Base-by-base conservation (phyloP, 202 grass and related monocot genomes). In the Cymbopogon flexuosus region DNA sequence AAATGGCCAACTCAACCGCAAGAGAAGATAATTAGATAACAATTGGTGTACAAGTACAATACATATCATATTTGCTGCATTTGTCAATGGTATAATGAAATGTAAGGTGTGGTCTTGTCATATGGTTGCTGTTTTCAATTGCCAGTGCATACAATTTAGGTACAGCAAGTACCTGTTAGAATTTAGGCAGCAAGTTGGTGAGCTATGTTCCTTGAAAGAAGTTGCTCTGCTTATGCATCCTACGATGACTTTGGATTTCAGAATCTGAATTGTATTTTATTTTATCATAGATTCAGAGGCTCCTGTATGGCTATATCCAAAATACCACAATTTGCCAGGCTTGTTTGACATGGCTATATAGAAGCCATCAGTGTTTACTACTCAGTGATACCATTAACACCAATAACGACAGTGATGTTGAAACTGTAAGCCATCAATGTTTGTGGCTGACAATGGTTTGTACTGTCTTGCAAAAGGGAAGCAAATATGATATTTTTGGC, bases 161-260 rank as follows among this genome's bases (percentile, higher is more conserved):
- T 78, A 47, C 76, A 51, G 3, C 76, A 36, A 51, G 60, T 51
- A 78, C 62, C 76, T 15, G 57, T 81, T 81, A 76, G 43, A 66
- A 89, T 77, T 81, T 81, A 71, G 77, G 77, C 30, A 85, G 59
- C 45, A 41, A 52, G 57, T 72, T 81, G 64, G 43, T 85, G 82
- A 60, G 46, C 35, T 65, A 29, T 72, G 36, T 74, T 65, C 3
- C 62, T 81, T 77, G 75, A 57, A 57, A 84, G 35, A 84, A 76
- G 13, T 22, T 58, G 69, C 45, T 65, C 71, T 72, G 77, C 76
- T 74, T 75, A 84, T 70, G 76, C 71, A 46, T 65, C 33, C 52
- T 65, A 88, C 76, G 5, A n/a, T 63, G 70, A 54, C 63, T 62
- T 23, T 54, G 71, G 12, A 21, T 70, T 84, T 51, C 11, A 49